Evolutionary conservation across 108 stramenopile species (phyloP).

Genomic region (Conticribra guillardii): DNA sequence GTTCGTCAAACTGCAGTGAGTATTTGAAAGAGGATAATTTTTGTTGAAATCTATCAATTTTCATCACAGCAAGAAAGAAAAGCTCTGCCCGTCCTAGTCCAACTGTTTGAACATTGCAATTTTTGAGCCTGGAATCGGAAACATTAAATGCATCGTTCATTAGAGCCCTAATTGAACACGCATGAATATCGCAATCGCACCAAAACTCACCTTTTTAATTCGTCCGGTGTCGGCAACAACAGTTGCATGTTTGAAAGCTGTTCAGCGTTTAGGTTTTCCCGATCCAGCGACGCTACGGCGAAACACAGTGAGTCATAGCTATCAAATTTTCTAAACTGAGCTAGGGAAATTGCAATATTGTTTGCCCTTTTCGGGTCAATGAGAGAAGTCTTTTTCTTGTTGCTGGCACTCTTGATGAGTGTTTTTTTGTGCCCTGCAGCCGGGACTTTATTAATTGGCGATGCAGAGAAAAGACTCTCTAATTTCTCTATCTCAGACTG

Average conservation of each 20-base stretch:
- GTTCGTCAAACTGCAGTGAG: slow-evolving; percentile 45
- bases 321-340: slow-evolving; percentile 41
- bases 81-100: slow-evolving; percentile 42
- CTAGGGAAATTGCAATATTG: slow-evolving; percentile 49
- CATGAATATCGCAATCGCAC: too few species aligned
- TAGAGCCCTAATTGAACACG: too few species aligned
- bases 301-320: slow-evolving; percentile 32
- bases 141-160: not conserved
- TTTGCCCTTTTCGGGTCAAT: slow-evolving; percentile 54
- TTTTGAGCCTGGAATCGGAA: not conserved
- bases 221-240: slow-evolving; percentile 40
- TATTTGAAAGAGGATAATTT: slow-evolving; percentile 34
- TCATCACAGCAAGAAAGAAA: slow-evolving; percentile 50
- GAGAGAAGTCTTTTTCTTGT: slow-evolving; percentile 16
- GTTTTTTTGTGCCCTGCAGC: slow-evolving; percentile 6
- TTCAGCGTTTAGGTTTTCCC: slow-evolving; percentile 24
- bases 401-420: too few species aligned
- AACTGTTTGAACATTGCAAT: slow-evolving; percentile 24
- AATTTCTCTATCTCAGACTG: slow-evolving; percentile 36
- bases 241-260: slow-evolving; percentile 36
- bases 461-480: slow-evolving; percentile 37
- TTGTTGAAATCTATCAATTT: slow-evolving; percentile 15
- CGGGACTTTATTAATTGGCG: slow-evolving; percentile 17
- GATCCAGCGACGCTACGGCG: slow-evolving; percentile 47
- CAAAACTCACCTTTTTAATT: slow-evolving; percentile 5